Evolutionary conservation across 202 grass and related monocot genomes (phyloP), one percentile per base, ranked within the genome.

Genomic region (Cymbopogon flexuosus): DNA sequence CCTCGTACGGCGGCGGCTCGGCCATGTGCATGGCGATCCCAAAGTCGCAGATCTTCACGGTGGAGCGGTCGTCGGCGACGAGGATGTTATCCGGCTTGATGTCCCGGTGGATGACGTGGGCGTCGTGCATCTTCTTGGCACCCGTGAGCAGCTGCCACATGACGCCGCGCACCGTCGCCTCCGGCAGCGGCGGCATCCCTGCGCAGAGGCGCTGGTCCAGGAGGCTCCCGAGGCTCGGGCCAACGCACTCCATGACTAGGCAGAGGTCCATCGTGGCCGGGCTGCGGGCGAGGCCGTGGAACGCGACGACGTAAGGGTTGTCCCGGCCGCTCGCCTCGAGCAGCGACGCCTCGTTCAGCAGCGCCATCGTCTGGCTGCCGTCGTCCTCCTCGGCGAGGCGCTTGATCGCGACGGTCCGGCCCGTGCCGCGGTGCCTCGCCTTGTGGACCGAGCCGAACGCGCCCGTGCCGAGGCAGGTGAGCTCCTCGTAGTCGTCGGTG

Each of bases 11-110:
- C 29, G 68, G 76, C 43, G 15, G 12, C 0, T 49, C 76, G 39
- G 36, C 23, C 40, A 69, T n/a, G 19, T 33, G 9, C 49, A 56
- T 29, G 9, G 70, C 66, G 42, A 51, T 67, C 11, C 85, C 78
- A 27, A 87, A 87, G 59, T 82, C 85, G n/a, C 85, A 87, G 22
- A 87, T 78, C 73, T 87, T 87, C 19, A 87, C 24, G 21, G 22
- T n/a, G 21, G 18, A 21, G 29, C 11, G 39, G 3, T 30, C 34
- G 8, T 13, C 2, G 37, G 14, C 8, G 68, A 83, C 79, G 65
- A 87, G 79, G 57, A 83, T 57, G 56, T 87, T 76, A 6, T 33
- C 30, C 5, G 85, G 72, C 37, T 83, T 87, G 64, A 87, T 47
- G 75, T 87, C 85, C 0, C 71, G 60, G 71, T 87, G 85, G 14